Base-by-base conservation (phyloP, 805 yeast genomes). In the Teunomyces aglyptinius region DNA sequence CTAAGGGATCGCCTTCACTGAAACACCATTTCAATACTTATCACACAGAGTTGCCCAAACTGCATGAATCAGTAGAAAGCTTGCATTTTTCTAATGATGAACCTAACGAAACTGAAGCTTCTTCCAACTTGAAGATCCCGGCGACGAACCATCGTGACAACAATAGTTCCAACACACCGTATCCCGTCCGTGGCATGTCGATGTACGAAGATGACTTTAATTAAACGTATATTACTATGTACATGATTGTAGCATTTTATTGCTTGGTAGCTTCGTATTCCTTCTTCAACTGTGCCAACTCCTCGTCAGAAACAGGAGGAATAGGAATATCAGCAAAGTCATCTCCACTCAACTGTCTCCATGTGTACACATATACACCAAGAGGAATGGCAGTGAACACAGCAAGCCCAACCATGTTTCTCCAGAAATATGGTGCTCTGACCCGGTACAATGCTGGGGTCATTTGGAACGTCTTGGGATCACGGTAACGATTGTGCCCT, bases 371-470 rank as follows among this genome's bases (percentile, higher is more conserved):
- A 65, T 82, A 91, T 22, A 89, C 85, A 38, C 87, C 82, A 8
- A 78, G 71, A 5, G 94, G 83, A 44, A 89, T 68, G n/a, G 85
- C 77, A 4, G 82, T 67, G 16, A 89, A 70, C 0, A 78, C 66
- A 13, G 73, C 72, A 43, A 91, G 80, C 0, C 83, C 79, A 15
- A 80, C 70, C 60, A 85, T 78, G 64, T 91, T 92, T 58, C 76
- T 81, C 78, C 83, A 80, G 69, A 90, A 88, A 61, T 80, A 92
- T 35, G 96, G 97, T 49, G 78, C 76, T 65, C 98, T 80, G 40
- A 96, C 97, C 53, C 98, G 77, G 54, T 89, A 75, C 76, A 92
- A 82, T 5, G 97, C 96, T 12, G 96, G 96, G 1, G 97, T 88
- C 92, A 90, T 90, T 60, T 85, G 85, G 68, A 80, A 85, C 28